Evolutionary conservation across 768 basidiomycete genomes (phyloP).

Genomic region (Lactarius sp.): DNA sequence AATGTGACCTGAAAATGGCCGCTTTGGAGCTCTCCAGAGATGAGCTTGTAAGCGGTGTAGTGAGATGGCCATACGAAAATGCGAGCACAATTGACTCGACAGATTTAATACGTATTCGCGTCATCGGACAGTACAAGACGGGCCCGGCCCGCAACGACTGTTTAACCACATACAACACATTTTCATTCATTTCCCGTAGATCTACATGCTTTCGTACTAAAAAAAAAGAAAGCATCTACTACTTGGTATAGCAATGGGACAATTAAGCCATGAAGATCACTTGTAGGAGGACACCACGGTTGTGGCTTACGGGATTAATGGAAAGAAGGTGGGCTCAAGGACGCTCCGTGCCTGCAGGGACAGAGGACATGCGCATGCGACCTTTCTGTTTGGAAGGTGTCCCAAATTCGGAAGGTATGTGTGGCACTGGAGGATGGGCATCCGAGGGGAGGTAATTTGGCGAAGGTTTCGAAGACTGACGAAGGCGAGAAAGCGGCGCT

Average conservation of each 20-base stretch:
- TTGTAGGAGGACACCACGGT: neutral
- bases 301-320: neutral
- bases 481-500: conserved; percentile 11
- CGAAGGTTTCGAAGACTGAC: conserved; percentile 1
- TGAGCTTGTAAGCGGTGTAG: conserved; percentile 5
- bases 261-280: neutral
- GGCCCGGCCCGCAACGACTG: neutral
- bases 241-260: conserved; percentile 11
- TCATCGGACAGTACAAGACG: neutral
- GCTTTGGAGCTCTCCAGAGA: conserved; percentile 4
- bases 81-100: neutral
- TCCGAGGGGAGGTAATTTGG: neutral
- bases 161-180: neutral
- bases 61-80: conserved; percentile 12
- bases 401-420: conserved; percentile 11
- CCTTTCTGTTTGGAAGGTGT: neutral
- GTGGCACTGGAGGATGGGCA: conserved; percentile 19
- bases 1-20: neutral
- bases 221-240: neutral
- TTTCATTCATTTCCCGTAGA: neutral
- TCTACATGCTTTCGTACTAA: neutral
- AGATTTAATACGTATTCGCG: neutral
- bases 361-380: neutral
- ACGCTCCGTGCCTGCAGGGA: neutral
- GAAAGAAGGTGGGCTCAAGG: neutral